Conservation (phyloP, 2,329 filamentous ascomycete species). For the Pyricularia sp. region DNA sequence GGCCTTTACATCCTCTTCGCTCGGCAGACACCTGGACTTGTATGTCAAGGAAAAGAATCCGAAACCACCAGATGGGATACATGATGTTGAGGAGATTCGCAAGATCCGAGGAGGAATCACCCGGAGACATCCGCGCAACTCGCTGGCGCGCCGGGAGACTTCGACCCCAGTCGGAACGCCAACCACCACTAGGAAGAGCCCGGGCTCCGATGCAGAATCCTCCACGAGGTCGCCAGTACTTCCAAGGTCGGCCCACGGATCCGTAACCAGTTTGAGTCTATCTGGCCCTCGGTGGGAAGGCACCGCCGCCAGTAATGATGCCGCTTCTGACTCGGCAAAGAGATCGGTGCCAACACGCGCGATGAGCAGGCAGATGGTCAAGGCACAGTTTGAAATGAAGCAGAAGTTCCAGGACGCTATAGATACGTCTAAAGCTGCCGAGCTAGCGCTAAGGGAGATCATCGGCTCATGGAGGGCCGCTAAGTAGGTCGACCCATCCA, state of each 20-base stretch:
- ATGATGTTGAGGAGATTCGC: conserved; percentile 80
- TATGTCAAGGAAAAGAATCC: conserved; percentile 93
- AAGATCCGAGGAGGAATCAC: conserved; percentile 78
- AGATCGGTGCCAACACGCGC: conserved; percentile 25
- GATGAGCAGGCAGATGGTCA: conserved; percentile 38
- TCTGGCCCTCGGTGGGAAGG: conserved; percentile 49
- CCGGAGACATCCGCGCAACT: conserved; percentile 59
- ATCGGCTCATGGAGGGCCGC: conserved; percentile 71
- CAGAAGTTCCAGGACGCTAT: conserved; percentile 53
- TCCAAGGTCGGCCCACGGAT: conserved; percentile 13
- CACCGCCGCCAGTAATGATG: conserved; percentile 35
- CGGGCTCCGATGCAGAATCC: conserved; percentile 25
- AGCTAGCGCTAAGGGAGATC: conserved; percentile 74
- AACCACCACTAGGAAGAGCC: conserved; percentile 27
- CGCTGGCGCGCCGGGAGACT: conserved; percentile 43
- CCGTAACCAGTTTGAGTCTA: conserved; percentile 16
- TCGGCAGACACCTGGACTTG: conserved; percentile 85
- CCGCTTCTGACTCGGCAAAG: conserved; percentile 20
- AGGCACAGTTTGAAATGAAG: conserved; percentile 49
- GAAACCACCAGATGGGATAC: conserved; percentile 71
- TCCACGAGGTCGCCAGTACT: conserved; percentile 22
- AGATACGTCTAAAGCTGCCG: conserved; percentile 72
- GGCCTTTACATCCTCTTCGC: conserved; percentile 82
- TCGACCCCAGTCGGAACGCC: conserved; percentile 46
- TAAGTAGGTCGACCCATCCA: conserved; percentile 40